Conservation (phyloP, 2,329 filamentous ascomycete species). For the Sarocladiaceae sp. region DNA sequence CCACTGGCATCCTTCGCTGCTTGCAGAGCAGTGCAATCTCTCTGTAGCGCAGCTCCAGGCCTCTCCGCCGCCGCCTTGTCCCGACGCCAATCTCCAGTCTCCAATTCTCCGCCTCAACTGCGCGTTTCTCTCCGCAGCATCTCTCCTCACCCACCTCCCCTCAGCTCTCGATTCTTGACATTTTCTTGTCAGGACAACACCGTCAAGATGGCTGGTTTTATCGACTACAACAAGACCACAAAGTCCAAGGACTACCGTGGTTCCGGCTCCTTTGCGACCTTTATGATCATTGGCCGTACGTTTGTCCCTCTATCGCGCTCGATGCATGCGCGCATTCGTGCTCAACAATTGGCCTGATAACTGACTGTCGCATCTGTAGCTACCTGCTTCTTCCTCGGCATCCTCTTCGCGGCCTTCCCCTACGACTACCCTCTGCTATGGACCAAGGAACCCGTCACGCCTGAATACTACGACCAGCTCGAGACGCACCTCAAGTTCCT, state of each 20-base stretch:
- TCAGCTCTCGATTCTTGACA: no score
- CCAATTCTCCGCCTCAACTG: neutral
- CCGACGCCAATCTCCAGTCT: no score
- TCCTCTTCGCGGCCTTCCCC: constrained; percentile 93
- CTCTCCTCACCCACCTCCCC: constrained; percentile 12
- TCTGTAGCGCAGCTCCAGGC: no score
- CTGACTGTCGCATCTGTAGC: constrained; percentile 40
- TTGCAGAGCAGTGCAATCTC: no score
- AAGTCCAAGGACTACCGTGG: constrained; percentile 54
- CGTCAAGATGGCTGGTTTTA: constrained; percentile 26
- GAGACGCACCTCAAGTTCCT: constrained; percentile 89
- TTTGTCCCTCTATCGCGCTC: constrained; percentile 22
- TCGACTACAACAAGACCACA: constrained; percentile 55
- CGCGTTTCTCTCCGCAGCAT: neutral
- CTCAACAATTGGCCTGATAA: neutral
- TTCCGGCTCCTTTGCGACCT: constrained; percentile 81
- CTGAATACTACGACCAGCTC: constrained; percentile 74
- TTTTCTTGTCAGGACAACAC: no score
- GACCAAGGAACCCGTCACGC: constrained; percentile 60
- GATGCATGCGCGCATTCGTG: constrained; percentile 9
- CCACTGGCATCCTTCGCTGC: no score
- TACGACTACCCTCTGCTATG: constrained; percentile 93
- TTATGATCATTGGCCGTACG: constrained; percentile 93
- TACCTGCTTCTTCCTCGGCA: constrained; percentile 95
- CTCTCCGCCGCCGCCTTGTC: constrained; percentile 2